Conservation (phyloP, 805 yeast species). For the Torulaspora quercuum region DNA sequence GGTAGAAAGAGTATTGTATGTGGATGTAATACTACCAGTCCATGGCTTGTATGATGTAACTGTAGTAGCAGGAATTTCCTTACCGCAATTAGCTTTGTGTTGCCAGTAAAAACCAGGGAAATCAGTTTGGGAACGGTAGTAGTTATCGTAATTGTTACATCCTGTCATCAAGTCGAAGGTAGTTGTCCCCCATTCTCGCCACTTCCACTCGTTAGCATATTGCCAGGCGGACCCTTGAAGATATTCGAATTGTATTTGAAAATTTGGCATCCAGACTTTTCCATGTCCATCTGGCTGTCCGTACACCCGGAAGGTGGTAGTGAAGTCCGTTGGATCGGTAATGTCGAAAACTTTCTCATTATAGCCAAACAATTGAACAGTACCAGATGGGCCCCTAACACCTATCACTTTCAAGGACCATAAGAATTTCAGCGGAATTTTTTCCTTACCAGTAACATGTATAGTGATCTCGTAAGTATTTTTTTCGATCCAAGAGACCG, state of each 20-base stretch:
- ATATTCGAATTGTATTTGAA: slow-evolving; percentile 23
- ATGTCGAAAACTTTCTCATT: slow-evolving; percentile 17
- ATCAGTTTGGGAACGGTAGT: slow-evolving; percentile 23
- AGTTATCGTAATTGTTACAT: slow-evolving; percentile 19
- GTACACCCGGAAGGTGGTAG: slow-evolving; percentile 21
- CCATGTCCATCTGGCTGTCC: slow-evolving; percentile 12
- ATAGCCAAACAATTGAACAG: slow-evolving; percentile 18
- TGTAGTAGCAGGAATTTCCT: not conserved
- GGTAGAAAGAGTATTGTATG: no score
- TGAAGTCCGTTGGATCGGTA: slow-evolving; percentile 23
- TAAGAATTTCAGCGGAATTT: slow-evolving; percentile 18
- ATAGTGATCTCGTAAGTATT: slow-evolving; percentile 21
- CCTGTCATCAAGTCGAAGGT: slow-evolving; percentile 23
- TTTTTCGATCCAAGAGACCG: slow-evolving; percentile 14
- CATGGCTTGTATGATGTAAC: no score
- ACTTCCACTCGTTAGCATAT: slow-evolving; percentile 13
- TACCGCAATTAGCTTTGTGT: slow-evolving; percentile 4
- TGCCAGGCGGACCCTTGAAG: slow-evolving; percentile 13
- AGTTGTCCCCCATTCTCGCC: slow-evolving; percentile 21
- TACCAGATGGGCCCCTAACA: slow-evolving; percentile 19
- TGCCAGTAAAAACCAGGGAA: slow-evolving; percentile 24
- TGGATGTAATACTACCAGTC: no score
- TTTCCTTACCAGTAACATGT: slow-evolving; percentile 19
- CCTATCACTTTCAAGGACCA: slow-evolving; percentile 19
- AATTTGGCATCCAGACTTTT: slow-evolving; percentile 22